phyloP scores from a whole-genome alignment of 2,329 filamentous ascomycete species.

The Zymoseptoria brevis region DNA sequence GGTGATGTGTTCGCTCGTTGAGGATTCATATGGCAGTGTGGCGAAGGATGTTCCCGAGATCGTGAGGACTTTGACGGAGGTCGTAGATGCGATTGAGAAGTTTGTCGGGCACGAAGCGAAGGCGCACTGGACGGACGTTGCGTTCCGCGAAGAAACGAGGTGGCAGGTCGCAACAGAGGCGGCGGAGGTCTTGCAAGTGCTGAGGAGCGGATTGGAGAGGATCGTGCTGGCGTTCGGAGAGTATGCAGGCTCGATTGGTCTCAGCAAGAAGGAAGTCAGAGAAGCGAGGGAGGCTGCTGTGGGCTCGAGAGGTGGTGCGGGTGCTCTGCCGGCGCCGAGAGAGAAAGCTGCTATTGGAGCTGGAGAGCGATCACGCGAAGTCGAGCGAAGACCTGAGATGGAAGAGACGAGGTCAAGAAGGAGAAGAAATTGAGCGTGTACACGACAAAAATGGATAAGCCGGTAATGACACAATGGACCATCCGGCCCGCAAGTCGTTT shows the following conservation, averaged over 20 bases:
- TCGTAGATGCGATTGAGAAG: conserved; percentile 60
- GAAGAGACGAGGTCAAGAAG: neutral
- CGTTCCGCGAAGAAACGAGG: conserved; percentile 36
- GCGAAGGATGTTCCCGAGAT: conserved; percentile 69
- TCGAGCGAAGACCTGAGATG: neutral
- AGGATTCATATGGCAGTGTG: conserved; percentile 82
- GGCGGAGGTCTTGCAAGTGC: conserved; percentile 56
- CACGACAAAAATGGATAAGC: neutral
- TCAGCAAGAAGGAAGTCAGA: conserved; percentile 63
- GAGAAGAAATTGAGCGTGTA: neutral
- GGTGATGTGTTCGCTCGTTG: conserved; percentile 62
- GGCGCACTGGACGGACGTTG: conserved; percentile 72
- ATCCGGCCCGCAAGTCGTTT: neutral
- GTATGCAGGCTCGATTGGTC: conserved; percentile 62
- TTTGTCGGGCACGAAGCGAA: conserved; percentile 51
- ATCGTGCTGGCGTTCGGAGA: conserved; percentile 65
- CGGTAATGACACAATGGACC: neutral
- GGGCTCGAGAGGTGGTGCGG: neutral
- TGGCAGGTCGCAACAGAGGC: conserved; percentile 53
- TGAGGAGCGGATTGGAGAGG: conserved; percentile 58
- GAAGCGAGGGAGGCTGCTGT: conserved; percentile 56
- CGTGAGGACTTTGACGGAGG: conserved; percentile 62
- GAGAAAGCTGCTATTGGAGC: neutral
- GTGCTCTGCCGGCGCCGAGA: neutral
- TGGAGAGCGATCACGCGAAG: neutral